These are phyloP conservation scores for Beauveria bassiana DNA, from an alignment of 2,329 filamentous ascomycete genomes.

Conservation along the genomic window DNA sequence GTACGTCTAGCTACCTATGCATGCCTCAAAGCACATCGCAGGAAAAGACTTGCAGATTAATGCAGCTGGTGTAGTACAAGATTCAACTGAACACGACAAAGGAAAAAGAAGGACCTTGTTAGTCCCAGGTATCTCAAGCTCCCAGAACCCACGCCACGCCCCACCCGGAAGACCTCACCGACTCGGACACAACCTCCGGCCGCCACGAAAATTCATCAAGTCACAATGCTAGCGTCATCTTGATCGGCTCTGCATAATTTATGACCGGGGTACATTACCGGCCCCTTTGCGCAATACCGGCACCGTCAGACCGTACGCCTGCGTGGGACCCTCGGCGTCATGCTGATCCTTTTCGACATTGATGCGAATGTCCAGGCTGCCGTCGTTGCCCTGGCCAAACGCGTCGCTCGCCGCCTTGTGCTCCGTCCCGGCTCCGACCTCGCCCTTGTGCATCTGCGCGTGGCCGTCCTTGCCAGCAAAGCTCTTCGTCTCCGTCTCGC, in stretches of 20 bases:
- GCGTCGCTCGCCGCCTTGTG: slow-evolving; percentile 62
- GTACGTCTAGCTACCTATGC: no score
- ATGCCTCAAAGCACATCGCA: neutral
- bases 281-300: slow-evolving; percentile 47
- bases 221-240: slow-evolving; percentile 4
- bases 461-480: slow-evolving; percentile 56
- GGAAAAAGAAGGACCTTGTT: neutral
- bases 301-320: slow-evolving; percentile 79
- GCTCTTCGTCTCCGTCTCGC: slow-evolving; percentile 16
- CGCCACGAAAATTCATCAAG: neutral
- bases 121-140: slow-evolving; percentile 1
- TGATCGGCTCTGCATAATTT: neutral
- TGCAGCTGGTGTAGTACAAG: neutral
- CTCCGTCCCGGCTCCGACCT: slow-evolving; percentile 66
- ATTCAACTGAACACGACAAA: neutral
- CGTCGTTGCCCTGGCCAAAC: slow-evolving; percentile 48
- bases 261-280: neutral
- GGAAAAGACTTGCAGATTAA: neutral
- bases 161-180: slow-evolving; percentile 4
- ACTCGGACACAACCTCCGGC: slow-evolving; percentile 3
- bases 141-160: neutral
- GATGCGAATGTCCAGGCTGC: slow-evolving; percentile 70
- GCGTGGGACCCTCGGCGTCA: slow-evolving; percentile 70
- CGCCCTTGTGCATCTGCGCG: slow-evolving; percentile 64
- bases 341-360: slow-evolving; percentile 83